Percentiles rank a stretch among this genome's conserved stretches.
These are phyloP conservation scores for Alternaria sp. DNA, from an alignment of 2,329 filamentous ascomycete species.

Conservation along the genomic window DNA sequence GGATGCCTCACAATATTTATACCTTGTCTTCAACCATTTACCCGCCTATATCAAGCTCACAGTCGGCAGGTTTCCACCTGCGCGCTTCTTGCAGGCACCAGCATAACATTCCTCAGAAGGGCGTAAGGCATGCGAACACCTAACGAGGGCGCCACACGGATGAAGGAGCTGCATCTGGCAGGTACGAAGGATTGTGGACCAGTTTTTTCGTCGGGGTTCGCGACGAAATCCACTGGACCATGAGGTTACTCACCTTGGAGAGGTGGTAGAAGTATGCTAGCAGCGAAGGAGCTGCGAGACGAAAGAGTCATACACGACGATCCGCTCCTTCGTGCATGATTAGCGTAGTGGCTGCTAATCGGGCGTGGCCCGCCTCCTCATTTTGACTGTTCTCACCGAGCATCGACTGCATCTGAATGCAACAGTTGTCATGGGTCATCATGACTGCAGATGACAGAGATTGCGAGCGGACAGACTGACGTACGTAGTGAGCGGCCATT, in stretches of 20 bases:
- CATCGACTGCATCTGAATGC: background rate
- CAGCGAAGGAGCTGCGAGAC: background rate
- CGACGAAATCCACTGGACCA: background rate
- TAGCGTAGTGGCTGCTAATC: constrained; percentile 1
- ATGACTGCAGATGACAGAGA: background rate
- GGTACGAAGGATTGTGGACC: background rate
- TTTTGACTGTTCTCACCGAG: background rate
- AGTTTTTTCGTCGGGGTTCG: background rate
- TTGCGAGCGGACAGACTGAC: background rate
- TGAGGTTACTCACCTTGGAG: no score
- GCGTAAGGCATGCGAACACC: background rate
- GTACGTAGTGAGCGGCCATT: background rate
- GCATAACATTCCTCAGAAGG: background rate
- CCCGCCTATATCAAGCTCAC: background rate
- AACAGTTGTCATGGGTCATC: background rate
- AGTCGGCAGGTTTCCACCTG: background rate
- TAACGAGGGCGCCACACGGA: background rate
- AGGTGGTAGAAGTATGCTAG: background rate
- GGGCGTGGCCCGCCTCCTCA: background rate
- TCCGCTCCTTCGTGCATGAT: constrained; percentile 3
- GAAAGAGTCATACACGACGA: constrained; percentile 2
- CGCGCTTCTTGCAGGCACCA: background rate
- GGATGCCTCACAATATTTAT: background rate
- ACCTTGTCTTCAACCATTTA: background rate
- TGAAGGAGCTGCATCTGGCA: background rate